A percentile compares a stretch with the other conserved stretches of the same genome.
Evolutionary conservation across 176 grass and related monocot species (phyloP).

Genomic region (Triticum urartu): DNA sequence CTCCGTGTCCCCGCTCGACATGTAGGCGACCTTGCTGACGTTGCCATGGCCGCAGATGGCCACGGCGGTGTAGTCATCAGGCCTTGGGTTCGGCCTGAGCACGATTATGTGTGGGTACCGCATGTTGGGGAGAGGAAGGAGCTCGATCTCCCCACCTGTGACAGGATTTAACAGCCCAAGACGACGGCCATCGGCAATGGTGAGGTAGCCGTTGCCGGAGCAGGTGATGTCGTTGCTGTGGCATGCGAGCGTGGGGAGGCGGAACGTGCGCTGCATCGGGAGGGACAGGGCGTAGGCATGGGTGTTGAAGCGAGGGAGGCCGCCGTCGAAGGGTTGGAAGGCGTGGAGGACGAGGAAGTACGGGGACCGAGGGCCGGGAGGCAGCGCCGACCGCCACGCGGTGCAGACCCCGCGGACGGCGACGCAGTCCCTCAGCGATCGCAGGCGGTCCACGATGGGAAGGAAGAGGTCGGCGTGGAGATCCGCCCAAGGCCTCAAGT

Average conservation of each 20-base stretch:
- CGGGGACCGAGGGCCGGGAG: background rate
- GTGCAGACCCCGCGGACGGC: background rate
- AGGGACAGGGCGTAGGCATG: background rate
- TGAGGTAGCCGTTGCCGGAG: background rate
- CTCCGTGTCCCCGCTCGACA: background rate
- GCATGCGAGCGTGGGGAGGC: background rate
- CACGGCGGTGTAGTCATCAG: no score
- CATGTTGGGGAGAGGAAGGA: background rate
- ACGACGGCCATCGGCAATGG: background rate
- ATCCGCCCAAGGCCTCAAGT: no score
- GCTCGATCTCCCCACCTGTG: background rate
- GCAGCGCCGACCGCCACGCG: background rate
- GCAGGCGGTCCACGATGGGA: no score
- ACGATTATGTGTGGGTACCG: no score
- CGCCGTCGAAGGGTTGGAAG: background rate
- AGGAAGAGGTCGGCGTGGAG: no score
- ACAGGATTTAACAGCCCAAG: background rate
- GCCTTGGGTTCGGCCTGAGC: no score
- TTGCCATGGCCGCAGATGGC: no score
- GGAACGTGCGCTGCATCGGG: background rate
- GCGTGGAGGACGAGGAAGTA: background rate
- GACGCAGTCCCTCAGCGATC: background rate
- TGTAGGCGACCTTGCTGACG: background rate
- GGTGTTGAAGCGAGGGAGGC: no score
- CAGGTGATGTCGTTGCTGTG: background rate